A percentile compares a stretch with the other conserved stretches of the same genome.
Evolutionary conservation across 179 eudicot species (phyloP).

Genomic region (Beta macrorhiza): DNA sequence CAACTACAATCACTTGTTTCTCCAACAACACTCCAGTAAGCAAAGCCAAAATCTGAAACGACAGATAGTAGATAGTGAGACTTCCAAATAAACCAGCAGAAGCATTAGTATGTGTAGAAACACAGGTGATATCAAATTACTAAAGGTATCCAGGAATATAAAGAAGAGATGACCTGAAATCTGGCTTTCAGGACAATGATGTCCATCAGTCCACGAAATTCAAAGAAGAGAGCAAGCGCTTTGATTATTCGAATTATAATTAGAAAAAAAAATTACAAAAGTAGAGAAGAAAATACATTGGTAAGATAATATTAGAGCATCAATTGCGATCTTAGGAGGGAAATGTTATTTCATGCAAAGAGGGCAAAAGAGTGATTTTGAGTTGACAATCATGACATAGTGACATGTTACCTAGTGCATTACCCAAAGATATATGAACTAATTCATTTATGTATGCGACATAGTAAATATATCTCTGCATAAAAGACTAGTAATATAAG

Average conservation of each 20-base stretch:
- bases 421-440: background rate
- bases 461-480: background rate
- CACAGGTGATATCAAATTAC: background rate
- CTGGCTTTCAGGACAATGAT: too few relatives aligned
- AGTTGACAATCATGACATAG: background rate
- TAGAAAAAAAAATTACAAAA: background rate
- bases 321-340: background rate
- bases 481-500: background rate
- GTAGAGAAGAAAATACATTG: background rate
- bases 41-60: constrained; percentile 71
- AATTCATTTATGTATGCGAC: background rate
- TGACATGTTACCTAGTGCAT: background rate
- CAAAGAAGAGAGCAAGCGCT: background rate
- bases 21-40: constrained; percentile 84
- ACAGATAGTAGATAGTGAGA: constrained; percentile 12
- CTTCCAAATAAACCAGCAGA: background rate
- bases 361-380: background rate
- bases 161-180: background rate
- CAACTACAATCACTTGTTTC: constrained; percentile 73
- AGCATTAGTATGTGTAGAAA: background rate
- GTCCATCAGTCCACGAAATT: background rate
- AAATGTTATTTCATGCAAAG: background rate
- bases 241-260: background rate
- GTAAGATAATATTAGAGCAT: background rate
- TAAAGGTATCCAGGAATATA: background rate